Percentiles rank a stretch among this genome's conserved stretches.
Conservation (phyloP, 176 grass and related monocot genomes). For the Coix lacrymajobi region DNA sequence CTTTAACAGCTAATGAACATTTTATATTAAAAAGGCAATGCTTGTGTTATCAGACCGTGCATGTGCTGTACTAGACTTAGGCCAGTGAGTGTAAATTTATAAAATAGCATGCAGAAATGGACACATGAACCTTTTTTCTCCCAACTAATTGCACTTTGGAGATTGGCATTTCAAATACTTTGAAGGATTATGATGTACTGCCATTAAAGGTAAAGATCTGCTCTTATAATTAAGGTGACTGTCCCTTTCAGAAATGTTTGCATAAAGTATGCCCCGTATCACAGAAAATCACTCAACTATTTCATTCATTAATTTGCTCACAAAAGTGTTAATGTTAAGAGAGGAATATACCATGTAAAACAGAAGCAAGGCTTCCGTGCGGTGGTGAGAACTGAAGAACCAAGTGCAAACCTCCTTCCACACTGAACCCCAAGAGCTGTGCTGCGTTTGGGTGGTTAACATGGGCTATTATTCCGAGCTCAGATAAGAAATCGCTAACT, state of each 20-base stretch:
- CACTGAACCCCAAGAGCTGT: constrained; percentile 91
- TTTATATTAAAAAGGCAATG: constrained; percentile 2
- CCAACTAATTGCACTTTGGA: not conserved
- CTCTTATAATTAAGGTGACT: not conserved
- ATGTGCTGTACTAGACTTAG: not conserved
- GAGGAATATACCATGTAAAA: constrained; percentile 77
- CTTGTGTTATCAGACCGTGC: not conserved
- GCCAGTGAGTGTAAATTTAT: not conserved
- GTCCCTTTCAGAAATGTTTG: not conserved
- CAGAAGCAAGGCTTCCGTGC: constrained; percentile 91
- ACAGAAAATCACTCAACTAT: not conserved
- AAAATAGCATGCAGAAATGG: constrained; percentile 13
- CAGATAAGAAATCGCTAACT: constrained; percentile 81
- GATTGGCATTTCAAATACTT: constrained; percentile 6
- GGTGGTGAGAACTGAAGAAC: constrained; percentile 89
- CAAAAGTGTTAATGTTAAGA: not conserved
- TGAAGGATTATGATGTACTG: not conserved
- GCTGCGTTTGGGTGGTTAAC: constrained; percentile 96
- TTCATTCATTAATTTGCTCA: constrained; percentile 22
- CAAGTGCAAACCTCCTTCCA: constrained; percentile 81
- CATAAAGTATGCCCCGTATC: not conserved
- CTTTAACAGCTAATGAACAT: constrained; percentile 1
- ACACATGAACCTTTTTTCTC: not conserved
- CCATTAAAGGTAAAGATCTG: constrained; percentile 5
- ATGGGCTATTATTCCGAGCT: constrained; percentile 99